Conservation (phyloP, 192 early-diverging fungal genomes). For the Podochytrium sp. region DNA sequence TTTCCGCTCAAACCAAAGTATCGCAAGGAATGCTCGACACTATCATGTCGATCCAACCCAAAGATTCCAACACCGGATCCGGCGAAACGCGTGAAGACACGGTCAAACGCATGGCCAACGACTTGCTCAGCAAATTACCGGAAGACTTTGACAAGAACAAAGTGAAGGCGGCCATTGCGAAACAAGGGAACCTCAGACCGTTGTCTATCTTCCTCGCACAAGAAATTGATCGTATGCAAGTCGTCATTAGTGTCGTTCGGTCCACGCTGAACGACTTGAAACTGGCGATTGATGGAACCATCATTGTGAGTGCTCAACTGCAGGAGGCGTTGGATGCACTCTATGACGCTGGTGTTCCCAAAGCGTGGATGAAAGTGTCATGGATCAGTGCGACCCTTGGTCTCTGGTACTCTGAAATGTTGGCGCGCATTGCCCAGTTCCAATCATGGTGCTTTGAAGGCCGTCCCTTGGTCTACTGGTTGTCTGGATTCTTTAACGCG, state of each 20-base stretch:
- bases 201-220: slow-evolving; percentile 69
- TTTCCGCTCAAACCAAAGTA: slow-evolving; percentile 63
- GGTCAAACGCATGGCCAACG: slow-evolving; percentile 65
- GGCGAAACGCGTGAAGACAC: slow-evolving; percentile 70
- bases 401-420: slow-evolving; percentile 63
- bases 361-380: slow-evolving; percentile 61
- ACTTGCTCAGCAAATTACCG: slow-evolving; percentile 60
- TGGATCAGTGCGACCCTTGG: slow-evolving; percentile 63
- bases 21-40: slow-evolving; percentile 67
- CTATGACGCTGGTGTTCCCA: slow-evolving; percentile 65
- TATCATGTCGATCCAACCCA: slow-evolving; percentile 71
- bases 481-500: slow-evolving; percentile 69
- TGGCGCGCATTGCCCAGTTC: slow-evolving; percentile 58
- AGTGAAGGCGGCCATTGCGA: slow-evolving; percentile 51
- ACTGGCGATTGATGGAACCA: slow-evolving; percentile 69
- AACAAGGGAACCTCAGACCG: slow-evolving; percentile 61
- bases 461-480: slow-evolving; percentile 67
- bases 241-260: slow-evolving; percentile 56
- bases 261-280: slow-evolving; percentile 62
- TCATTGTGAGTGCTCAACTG: slow-evolving; percentile 59
- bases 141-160: slow-evolving; percentile 66
- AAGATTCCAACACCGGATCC: slow-evolving; percentile 57
- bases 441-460: slow-evolving; percentile 67
- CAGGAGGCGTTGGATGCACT: slow-evolving; percentile 68
- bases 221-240: slow-evolving; percentile 70